Evolutionary conservation across 2,329 filamentous ascomycete species (phyloP), one percentile per base, ranked within the genome.

Genomic region (Lecanicillium sp.): DNA sequence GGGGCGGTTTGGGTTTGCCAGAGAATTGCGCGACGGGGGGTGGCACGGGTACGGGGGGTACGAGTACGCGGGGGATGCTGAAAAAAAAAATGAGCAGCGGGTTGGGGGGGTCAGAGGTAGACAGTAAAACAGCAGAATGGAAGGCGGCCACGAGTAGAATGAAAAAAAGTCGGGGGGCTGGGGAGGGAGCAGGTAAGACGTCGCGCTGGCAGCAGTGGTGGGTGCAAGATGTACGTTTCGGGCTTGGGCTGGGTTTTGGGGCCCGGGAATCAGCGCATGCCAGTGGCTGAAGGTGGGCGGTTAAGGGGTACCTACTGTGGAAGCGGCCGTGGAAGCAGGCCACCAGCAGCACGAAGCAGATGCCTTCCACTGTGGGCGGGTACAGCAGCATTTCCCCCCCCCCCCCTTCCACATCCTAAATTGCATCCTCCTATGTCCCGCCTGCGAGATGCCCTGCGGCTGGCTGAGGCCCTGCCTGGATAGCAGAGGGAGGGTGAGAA

Each of bases 221-320:
- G 44, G 49, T 55, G 48, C 46, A 55, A 55, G 60, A 60, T 58
- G 57, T 60, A 60, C 52, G 49, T 53, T 49, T 40, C 42, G 43
- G 46, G 46, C 40, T 43, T 43, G 45, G 34, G 41, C 17, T 34
- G 33, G 49, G 33, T 25, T n/a, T n/a, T n/a, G n/a, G 29, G 13
- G 31, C 31, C 22, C 53, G 53, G 48, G 56, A 60, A 60, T 60
- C 57, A 60, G 51, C 49, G 36, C 42, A 33, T 28, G 28, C 22
- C 35, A 37, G 35, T 27, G 28, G 22, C 36, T 35, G 38, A 17
- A 17, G 37, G 33, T 44, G 31, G 42, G 31, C 36, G 32, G 29
- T 13, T 14, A 5, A 30, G 29, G n/a, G 11, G 22, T 25, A n/a
- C n/a, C n/a, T n/a, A n/a, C n/a, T n/a, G n/a, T n/a, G n/a, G 22